Base-by-base conservation (phyloP, 2,329 filamentous ascomycete genomes). In the Apiospora sp. region DNA sequence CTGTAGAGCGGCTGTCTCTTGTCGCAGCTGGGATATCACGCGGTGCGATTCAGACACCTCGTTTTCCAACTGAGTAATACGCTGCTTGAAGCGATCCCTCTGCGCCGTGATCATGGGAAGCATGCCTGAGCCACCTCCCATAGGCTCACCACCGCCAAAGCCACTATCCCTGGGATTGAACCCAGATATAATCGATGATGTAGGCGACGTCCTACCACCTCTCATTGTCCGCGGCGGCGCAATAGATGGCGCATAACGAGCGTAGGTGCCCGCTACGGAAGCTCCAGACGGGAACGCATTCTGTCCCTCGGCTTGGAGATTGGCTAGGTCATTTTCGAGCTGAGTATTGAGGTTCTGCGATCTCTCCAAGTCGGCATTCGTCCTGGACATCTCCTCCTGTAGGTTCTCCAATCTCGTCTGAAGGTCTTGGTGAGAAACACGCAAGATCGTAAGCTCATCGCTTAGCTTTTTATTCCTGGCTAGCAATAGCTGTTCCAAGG, bases 81-180 rank as follows among this genome's bases (percentile, higher is more conserved):
- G 94, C 86, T 97, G 94, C 87, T 98, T 98, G 89, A 98, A 99
- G 70, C 96, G 94, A 83, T 99, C 96, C 74, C 96, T 92, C 84
- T 99, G 97, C 1, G 97, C 96, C 46, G 96, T 98, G 70, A 99
- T 93, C 97, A 99, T 99, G 46, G 96, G 97, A 34, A 99, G 86
- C 75, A 99, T 98, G 16, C 95, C 94, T 0, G 94, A 94, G 2
- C 94, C 94, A 71, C 93, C 88, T 44, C 93, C 93, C 71, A 92
- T 88, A 12, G 92, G 87, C 67, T 94, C 93, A 34, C 54, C 69
- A 22, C 54, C 41, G 41, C 69, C 58, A 34, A 67, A 44, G 37
- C 54, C 54, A 12, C 83, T 81, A 83, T 85, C 86, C 61, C 90
- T 88, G 30, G 93, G 92, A 79, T 97, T 94, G 80, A 98, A 95